A percentile compares a stretch with the other conserved stretches of the same genome.
Evolutionary conservation across 2,329 filamentous ascomycete genomes (phyloP).

Genomic region (Nigrospora sphaerica): DNA sequence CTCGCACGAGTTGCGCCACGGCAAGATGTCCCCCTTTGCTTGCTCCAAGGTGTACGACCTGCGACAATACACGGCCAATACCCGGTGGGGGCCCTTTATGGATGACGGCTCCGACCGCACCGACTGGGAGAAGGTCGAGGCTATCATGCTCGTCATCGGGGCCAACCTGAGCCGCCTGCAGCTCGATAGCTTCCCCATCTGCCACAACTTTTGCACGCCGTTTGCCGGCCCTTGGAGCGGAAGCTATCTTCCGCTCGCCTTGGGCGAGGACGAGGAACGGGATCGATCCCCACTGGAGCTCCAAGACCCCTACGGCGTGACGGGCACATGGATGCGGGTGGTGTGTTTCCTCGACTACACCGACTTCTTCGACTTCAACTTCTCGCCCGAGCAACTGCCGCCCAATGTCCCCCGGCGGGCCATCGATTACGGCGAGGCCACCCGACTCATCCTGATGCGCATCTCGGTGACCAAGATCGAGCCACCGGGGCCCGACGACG

Average conservation of each 20-base stretch:
- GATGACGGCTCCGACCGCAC: conserved; percentile 54
- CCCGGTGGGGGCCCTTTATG: conserved; percentile 65
- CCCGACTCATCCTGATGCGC: conserved; percentile 63
- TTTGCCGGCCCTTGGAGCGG: conserved; percentile 49
- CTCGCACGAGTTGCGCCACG: conserved; percentile 25
- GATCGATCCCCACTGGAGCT: conserved; percentile 29
- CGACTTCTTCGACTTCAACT: conserved; percentile 69
- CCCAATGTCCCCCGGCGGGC: conserved; percentile 39
- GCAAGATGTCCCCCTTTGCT: conserved; percentile 43
- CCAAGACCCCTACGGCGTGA: conserved; percentile 63
- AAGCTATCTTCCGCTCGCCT: conserved; percentile 35
- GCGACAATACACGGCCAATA: conserved; percentile 54
- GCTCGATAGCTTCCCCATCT: conserved; percentile 34
- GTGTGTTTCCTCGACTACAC: conserved; percentile 57
- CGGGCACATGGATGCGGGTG: conserved; percentile 63
- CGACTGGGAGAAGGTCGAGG: conserved; percentile 77
- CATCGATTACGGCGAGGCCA: conserved; percentile 58
- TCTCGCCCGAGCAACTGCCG: conserved; percentile 34
- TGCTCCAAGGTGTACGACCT: conserved; percentile 68
- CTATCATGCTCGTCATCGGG: conserved; percentile 61
- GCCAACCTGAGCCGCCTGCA: conserved; percentile 51
- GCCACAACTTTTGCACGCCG: conserved; percentile 44
- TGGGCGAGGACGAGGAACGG: conserved; percentile 23
- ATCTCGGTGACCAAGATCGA: conserved; percentile 56
- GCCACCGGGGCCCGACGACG: conserved; percentile 49